phyloP scores from a whole-genome alignment of 106 monocot species.

The Dendrobium chrysotoxum region DNA sequence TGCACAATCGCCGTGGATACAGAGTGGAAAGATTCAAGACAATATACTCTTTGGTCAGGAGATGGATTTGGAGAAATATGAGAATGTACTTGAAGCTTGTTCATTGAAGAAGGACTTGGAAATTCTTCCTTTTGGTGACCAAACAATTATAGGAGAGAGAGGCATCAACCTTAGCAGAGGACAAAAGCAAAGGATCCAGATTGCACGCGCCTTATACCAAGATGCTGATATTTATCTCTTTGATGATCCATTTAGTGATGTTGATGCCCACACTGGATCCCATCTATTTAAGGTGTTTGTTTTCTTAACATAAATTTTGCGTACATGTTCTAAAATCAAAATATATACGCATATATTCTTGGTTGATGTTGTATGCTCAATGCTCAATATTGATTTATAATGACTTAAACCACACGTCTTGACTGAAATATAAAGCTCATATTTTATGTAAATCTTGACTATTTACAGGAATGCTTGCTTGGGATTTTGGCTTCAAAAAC shows the following conservation, averaged over 20 bases:
- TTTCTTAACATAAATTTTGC: not conserved
- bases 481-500: constrained; percentile 70
- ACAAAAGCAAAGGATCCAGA: constrained; percentile 7
- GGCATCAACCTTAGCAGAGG: constrained; percentile 11
- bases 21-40: constrained; percentile 8
- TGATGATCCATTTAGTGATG: constrained; percentile 14
- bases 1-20: constrained; percentile 12
- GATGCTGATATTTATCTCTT: constrained; percentile 8
- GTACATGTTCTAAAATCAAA: not conserved
- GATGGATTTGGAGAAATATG: constrained; percentile 5
- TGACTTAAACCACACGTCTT: not conserved
- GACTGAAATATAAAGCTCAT: not conserved
- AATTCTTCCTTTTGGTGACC: constrained; percentile 1
- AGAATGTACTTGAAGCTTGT: not conserved
- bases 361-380: too few species aligned
- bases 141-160: constrained; percentile 10
- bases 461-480: constrained; percentile 68
- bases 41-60: constrained; percentile 8
- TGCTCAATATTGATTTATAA: not conserved
- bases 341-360: too few species aligned
- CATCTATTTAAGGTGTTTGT: constrained; percentile 9
- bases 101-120: constrained; percentile 8
- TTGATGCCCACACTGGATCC: constrained; percentile 9
- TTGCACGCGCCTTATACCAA: constrained; percentile 11
- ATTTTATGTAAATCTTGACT: not conserved